Evolutionary conservation across 1,284 basidiomycete species (phyloP).

Genomic region (Abortiporus biennis): DNA sequence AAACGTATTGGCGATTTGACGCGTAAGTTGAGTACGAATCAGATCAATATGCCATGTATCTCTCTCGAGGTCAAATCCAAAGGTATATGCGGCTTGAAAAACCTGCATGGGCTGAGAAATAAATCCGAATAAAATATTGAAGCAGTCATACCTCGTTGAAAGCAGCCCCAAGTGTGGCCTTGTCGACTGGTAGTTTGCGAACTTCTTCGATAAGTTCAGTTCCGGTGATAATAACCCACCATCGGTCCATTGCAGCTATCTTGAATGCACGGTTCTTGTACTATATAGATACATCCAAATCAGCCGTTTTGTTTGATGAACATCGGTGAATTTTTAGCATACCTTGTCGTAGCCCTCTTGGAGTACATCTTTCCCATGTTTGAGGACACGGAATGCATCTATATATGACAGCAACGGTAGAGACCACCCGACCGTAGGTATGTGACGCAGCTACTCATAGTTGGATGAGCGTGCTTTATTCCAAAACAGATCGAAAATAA

Average conservation of each 20-base stretch:
- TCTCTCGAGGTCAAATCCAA: conserved; percentile 26
- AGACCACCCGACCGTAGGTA: background rate
- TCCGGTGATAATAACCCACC: conserved; percentile 28
- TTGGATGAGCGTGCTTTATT: no score
- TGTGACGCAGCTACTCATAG: no score
- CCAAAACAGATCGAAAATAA: no score
- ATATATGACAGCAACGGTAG: background rate
- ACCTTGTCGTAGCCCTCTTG: background rate
- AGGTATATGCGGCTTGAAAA: conserved; percentile 32
- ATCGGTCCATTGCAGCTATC: conserved; percentile 22
- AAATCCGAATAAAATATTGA: no score
- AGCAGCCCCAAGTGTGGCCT: conserved; percentile 78
- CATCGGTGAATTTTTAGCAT: background rate
- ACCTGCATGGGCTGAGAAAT: no score
- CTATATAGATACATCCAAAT: conserved; percentile 16
- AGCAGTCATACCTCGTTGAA: conserved; percentile 50
- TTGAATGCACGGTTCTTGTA: conserved; percentile 28
- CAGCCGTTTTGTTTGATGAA: background rate
- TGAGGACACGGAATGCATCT: background rate
- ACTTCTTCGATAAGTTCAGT: conserved; percentile 28
- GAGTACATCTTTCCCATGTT: background rate
- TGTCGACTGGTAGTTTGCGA: conserved; percentile 27
- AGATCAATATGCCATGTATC: conserved; percentile 32
- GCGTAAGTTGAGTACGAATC: conserved; percentile 29
- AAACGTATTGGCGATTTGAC: conserved; percentile 30